Evolutionary conservation across 352 stramenopile genomes (phyloP), one percentile per base, ranked within the genome.

Genomic region (Thraustotheca clavata): DNA sequence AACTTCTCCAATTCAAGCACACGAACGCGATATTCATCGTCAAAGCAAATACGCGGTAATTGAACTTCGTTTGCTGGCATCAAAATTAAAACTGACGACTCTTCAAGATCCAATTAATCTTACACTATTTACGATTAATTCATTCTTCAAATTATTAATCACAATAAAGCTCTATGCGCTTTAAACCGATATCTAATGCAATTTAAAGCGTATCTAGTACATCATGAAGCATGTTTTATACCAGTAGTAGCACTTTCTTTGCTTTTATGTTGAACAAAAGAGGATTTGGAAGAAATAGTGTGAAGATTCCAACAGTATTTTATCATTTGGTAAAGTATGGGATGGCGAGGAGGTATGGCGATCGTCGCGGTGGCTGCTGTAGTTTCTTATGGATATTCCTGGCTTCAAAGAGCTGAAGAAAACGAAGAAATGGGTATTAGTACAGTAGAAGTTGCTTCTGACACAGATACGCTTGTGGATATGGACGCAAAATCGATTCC

Each of bases 1-100:
- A 88, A 88, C 62, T 82, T 86, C 35, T 90, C 80, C 59, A 87
- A 81, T 66, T 91, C 80, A n/a, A 91, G 71, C 67, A 90, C 79
- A 14, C 81, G 80, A 65, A 91, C 73, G 31, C 84, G 83, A 54
- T 77, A 85, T 67, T 91, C 83, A 29, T 91, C 83, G 60, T 91
- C 83, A 66, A 91, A 91, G 70, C 73, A 88, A 57, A 91, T 75
- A 47, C 74, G 83, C 35, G 79, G 79, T 31, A 86, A 70, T 62
- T 89, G 79, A 57, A 87, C 85, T 57, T 91, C 82, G 50, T 75
- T 74, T 24, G 78, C 75, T 46, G 76, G 87, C 82, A 91, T 91
- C 16, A 11, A 49, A 7, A 47, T 26, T 52, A 14, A 26, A 47
- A 33, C 54, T 67, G 24, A 32, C 41, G 50, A 49, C 50, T 16